Base-by-base conservation (phyloP, 2,329 filamentous ascomycete species). In the Sclerotinia minor region DNA sequence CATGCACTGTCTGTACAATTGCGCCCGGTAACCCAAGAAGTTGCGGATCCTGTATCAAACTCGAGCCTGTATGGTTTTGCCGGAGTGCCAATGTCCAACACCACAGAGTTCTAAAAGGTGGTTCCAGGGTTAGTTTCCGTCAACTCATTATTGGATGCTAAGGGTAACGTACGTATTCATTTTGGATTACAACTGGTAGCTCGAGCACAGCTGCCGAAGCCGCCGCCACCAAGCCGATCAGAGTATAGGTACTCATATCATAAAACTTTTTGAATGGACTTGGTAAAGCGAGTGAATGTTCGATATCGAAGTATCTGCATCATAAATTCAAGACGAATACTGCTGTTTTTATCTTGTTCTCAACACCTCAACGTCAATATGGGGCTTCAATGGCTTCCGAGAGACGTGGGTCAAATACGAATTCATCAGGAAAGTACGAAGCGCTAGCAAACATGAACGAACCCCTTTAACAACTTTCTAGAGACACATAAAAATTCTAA, bases 31-130 rank as follows among this genome's bases (percentile, higher is more conserved):
- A 67, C 2, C 59, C 59, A 67, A 2, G 58, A 41, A 21, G 59
- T 67, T 8, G 35, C 11, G 32, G 45, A 52, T 38, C 65, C 65
- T 6, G 65, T 67, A 41, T 67, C 65, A 32, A 67, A 65, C 38
- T 32, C 0, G 2, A 67, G 45, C 5, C 45, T 21, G 59, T 67
- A 55, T 35, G 44, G 38, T 45, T 55, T 61, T 38, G 65, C 24
- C 2, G 65, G 65, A 21, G 65, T 29, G 35, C 65, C 65, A n/a
- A 67, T 15, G 13, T 57, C n/a, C 5, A 65, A 32, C 15, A 21
- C 50, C 19, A 65, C 63, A 2, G 38, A 55, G 41, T 26, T 9
- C 63, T 65, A 65, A 19, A 65, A 65, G 24, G 3, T 3, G 24
- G 15, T 1, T 47, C 26, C 5, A 15, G 13, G 13, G 19, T 65